Base-by-base conservation (phyloP, 768 basidiomycete genomes). In the Agrocybe praecox region DNA sequence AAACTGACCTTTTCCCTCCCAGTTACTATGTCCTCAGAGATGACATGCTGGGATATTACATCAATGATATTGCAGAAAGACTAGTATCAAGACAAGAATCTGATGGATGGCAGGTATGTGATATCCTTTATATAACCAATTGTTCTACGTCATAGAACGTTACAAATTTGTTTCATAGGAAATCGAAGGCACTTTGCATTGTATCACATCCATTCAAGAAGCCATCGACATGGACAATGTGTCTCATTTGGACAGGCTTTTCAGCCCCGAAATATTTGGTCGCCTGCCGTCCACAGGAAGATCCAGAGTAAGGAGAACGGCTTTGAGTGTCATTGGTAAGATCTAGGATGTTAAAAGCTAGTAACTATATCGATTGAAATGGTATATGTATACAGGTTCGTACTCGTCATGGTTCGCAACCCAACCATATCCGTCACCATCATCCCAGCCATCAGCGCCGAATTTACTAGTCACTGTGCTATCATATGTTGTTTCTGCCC, bases 11-110 rank as follows among this genome's bases (percentile, higher is more conserved):
- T 23, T 32, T n/a, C 40, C 11, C 10, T 18, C n/a, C n/a, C 64
- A 92, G 90, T 21, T 96, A 89, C 64, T 97, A 96, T 67, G 83
- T 96, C 29, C 78, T 97, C 2, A 85, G 94, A 40, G 85, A 91
- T 50, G 87, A 93, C 49, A 89, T 96, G 85, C 78, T 96, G 29
- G 80, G 76, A 0, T 89, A 80, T 65, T 85, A 89, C 60, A 75
- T 94, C 36, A 78, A 80, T 22, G 85, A 88, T 45, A 76, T 91
- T 15, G 69, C 75, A 14, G 80, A 85, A 48, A 79, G 83, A 33
- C 72, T 95, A 12, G 71, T 76, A 0, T 64, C 72, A 6, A 66
- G 67, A 34, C 71, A 74, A 32, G 79, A 80, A 45, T 67, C 67
- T 7, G 76, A 75, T 59, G 83, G 83, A 32, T 95, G 92, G 92